Evolutionary conservation across 345 rosid species (phyloP).

Genomic region (Citrus cavaleriei): DNA sequence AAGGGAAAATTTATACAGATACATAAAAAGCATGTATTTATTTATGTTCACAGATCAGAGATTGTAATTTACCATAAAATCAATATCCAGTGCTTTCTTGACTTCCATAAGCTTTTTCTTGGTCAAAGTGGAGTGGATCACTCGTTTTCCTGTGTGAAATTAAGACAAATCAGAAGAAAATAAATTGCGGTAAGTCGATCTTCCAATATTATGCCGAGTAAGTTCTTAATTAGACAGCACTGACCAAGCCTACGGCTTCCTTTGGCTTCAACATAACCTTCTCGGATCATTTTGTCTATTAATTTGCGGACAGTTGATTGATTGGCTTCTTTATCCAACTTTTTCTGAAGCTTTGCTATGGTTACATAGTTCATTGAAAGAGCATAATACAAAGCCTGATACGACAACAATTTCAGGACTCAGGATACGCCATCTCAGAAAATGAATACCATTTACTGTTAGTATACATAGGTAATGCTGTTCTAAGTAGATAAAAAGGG

Average conservation of each 20-base stretch:
- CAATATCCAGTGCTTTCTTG: slow-evolving; percentile 50
- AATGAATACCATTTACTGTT: neutral
- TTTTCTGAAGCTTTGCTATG: slow-evolving; percentile 61
- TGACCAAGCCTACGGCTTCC: slow-evolving; percentile 79
- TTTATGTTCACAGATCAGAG: neutral
- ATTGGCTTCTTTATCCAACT: slow-evolving; percentile 73
- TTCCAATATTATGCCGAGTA: neutral
- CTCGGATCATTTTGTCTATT: slow-evolving; percentile 65
- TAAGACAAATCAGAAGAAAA: slow-evolving; percentile 10
- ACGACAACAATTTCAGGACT: slow-evolving; percentile 8
- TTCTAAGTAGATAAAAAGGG: neutral
- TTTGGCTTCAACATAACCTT: slow-evolving; percentile 79
- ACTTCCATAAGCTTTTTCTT: slow-evolving; percentile 77
- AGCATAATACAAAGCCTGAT: slow-evolving; percentile 75
- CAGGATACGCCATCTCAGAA: neutral
- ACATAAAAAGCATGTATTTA: neutral
- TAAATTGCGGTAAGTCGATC: neutral
- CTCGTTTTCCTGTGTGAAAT: slow-evolving; percentile 70
- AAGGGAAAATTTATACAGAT: neutral
- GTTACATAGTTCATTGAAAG: slow-evolving; percentile 83
- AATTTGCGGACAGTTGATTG: slow-evolving; percentile 62
- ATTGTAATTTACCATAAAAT: slow-evolving; percentile 45
- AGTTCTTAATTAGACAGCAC: slow-evolving; percentile 14
- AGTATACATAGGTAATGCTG: neutral
- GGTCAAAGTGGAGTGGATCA: slow-evolving; percentile 60